phyloP scores from a whole-genome alignment of 805 yeast species.

The Wickerhamiella domercqiae region DNA sequence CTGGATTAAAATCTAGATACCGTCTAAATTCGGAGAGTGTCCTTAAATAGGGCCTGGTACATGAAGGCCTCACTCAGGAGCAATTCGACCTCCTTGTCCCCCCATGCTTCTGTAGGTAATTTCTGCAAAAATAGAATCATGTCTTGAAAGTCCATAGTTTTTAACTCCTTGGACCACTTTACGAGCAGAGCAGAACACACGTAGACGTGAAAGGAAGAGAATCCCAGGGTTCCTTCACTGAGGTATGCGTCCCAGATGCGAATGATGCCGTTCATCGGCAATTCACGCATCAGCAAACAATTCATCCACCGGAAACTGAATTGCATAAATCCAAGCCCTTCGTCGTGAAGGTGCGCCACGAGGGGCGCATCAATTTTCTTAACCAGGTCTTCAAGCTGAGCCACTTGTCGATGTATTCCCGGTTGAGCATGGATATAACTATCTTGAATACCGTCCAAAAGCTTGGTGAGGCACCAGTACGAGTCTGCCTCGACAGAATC shows the following conservation, averaged over 20 bases:
- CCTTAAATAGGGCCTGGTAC: slow-evolving; percentile 89
- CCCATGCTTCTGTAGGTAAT: slow-evolving; percentile 77
- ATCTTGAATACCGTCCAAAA: slow-evolving; percentile 89
- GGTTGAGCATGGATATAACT: slow-evolving; percentile 97
- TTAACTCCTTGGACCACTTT: slow-evolving; percentile 65
- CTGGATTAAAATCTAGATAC: slow-evolving; percentile 11
- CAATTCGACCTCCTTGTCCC: slow-evolving; percentile 77
- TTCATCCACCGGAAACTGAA: slow-evolving; percentile 98
- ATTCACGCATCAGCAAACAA: slow-evolving; percentile 88
- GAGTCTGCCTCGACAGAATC: slow-evolving; percentile 83
- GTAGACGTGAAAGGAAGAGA: slow-evolving; percentile 85
- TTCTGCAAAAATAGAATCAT: slow-evolving; percentile 82
- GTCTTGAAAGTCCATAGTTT: slow-evolving; percentile 85
- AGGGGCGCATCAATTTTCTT: slow-evolving; percentile 64
- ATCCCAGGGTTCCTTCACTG: slow-evolving; percentile 44
- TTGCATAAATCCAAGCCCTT: slow-evolving; percentile 87
- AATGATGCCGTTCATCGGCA: slow-evolving; percentile 58
- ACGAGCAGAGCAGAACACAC: slow-evolving; percentile 95
- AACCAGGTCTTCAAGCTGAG: slow-evolving; percentile 54
- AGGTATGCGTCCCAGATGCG: slow-evolving; percentile 97
- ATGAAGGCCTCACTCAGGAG: slow-evolving; percentile 89
- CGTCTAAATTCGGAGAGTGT: slow-evolving; percentile 44
- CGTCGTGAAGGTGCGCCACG: slow-evolving; percentile 56
- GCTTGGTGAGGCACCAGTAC: slow-evolving; percentile 87
- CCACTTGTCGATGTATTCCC: slow-evolving; percentile 84